These are phyloP conservation scores for Cutaneotrichosporon sp. DNA, from an alignment of 1,284 basidiomycete genomes.

Conservation along the genomic window DNA sequence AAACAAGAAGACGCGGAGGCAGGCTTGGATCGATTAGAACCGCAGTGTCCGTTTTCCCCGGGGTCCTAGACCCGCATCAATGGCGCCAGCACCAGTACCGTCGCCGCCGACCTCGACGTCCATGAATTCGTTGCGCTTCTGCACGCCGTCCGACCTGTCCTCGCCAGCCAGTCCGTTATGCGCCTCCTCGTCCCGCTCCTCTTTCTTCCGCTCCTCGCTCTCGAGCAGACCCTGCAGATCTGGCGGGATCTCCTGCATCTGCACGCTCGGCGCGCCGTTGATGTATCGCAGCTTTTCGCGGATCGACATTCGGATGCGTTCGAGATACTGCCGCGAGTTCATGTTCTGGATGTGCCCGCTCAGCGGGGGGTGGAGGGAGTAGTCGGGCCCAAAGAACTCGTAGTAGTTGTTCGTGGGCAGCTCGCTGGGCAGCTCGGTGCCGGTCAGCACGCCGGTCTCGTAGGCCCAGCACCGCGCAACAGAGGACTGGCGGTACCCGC, in stretches of 20 bases:
- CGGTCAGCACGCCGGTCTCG: slow-evolving; percentile 91
- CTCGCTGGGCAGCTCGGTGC: slow-evolving; percentile 74
- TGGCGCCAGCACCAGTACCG: slow-evolving; percentile 8
- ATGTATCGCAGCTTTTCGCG: slow-evolving; percentile 89
- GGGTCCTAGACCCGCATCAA: neutral
- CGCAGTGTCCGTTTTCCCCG: slow-evolving; percentile 21
- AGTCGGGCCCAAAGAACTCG: slow-evolving; percentile 86
- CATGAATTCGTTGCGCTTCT: slow-evolving; percentile 21
- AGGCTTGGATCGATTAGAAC: slow-evolving; percentile 4
- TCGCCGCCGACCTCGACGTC: slow-evolving; percentile 18
- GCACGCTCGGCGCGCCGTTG: slow-evolving; percentile 90
- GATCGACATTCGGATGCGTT: slow-evolving; percentile 77
- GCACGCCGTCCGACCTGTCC: slow-evolving; percentile 13
- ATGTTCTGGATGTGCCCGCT: slow-evolving; percentile 88
- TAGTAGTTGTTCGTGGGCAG: slow-evolving; percentile 88
- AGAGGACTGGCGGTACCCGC: slow-evolving; percentile 79
- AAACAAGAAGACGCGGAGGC: neutral
- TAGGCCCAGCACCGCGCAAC: slow-evolving; percentile 99
- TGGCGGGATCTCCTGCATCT: slow-evolving; percentile 94
- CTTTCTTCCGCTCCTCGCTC: slow-evolving; percentile 65
- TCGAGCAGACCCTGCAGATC: slow-evolving; percentile 74
- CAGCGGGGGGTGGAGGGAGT: slow-evolving; percentile 87
- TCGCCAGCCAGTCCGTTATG: slow-evolving; percentile 22
- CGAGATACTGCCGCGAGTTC: slow-evolving; percentile 75
- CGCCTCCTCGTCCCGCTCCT: slow-evolving; percentile 66